Base-by-base conservation (phyloP, 441 rosid genomes). In the Adansonia madagascariensis region DNA sequence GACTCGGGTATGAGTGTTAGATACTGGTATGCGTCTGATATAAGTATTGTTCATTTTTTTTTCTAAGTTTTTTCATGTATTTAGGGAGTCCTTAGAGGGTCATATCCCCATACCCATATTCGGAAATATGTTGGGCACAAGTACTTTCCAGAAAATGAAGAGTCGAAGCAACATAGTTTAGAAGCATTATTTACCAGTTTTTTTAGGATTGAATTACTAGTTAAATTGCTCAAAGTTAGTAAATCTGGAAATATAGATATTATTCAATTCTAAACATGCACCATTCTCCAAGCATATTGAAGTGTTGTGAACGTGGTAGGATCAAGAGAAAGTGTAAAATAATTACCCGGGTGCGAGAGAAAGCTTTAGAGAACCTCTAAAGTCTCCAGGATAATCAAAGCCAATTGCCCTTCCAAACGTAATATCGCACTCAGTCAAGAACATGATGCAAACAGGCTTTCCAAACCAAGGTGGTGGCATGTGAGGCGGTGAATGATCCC, bases 401-500 rank as follows among this genome's bases (percentile, higher is more conserved):
- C 75, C 81, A 39, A 95, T 84, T 75, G 77, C 84, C 86, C 90
- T 88, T 61, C 98, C 98, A 75, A 95, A 93, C 63, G 92, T 88
- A 75, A 92, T 75, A 77, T 92, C 95, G 56, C 97, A 91, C 78
- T 92, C 97, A 27, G 95, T 90, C 89, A 95, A 84, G 79, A 83
- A 88, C 82, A 95, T 84, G 77, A 89, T 35, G 44, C 86, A 79
- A 43, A 95, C 85, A 0, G 99, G 97, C 83, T 88, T 88, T 76
- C 92, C 97, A 77, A 84, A 93, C 95, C 94, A 93, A 22, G 90
- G 76, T 24, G 89, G 94, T 81, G 86, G 92, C 80, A 85, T 80
- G 73, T 85, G 82, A 63, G 99, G 99, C 84, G 87, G 97, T n/a
- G 95, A 93, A 87, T 93, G 91, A 83, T 95, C 99, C 69, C 94